Base-by-base conservation (phyloP, 306 rosid species). In the Comarum palustre region DNA sequence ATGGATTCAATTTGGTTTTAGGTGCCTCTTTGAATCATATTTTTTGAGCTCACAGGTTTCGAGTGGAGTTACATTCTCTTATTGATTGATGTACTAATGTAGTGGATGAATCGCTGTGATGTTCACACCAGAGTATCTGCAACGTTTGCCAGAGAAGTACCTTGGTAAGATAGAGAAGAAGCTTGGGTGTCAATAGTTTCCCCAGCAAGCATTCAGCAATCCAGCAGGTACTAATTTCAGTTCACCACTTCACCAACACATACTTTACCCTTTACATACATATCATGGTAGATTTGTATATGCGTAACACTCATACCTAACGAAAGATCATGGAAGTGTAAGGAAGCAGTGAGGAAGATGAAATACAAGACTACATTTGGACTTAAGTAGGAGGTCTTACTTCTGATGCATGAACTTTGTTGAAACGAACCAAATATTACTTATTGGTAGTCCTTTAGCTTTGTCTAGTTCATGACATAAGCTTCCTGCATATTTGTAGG, bases 121-220 rank as follows among this genome's bases (percentile, higher is more conserved):
- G 96, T 87, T 92, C 20, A 84, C 84, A 5, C 84, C 79, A 10
- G 93, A 89, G 76, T 92, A 93, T 80, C 76, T 92, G 46, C 84
- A 71, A 36, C 80, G 68, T 60, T 78, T 92, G 48, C 93, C 93
- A 2, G 87, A 83, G 25, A 87, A 86, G 63, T 89, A 86, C 80
- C 78, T 87, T 67, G 87, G 93, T 39, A 85, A 66, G 89, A 82
- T 82, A 55, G 96, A 88, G 20, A 79, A 78, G 75, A 77, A 77
- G 57, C 92, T 94, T 0, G 66, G 39, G 0, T 86, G 82, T 78
- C 85, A 54, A 29, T 84, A 47, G 69, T 17, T 78, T 88, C 78
- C 96, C 96, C 68, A 79, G 85, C 80, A 85, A 82, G 68, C 82
- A 77, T 71, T 84, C 86, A 2, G 84, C 96, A 73, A 73, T 84